phyloP scores from a whole-genome alignment of 345 rosid genomes.

The Eucalyptus caleyi region DNA sequence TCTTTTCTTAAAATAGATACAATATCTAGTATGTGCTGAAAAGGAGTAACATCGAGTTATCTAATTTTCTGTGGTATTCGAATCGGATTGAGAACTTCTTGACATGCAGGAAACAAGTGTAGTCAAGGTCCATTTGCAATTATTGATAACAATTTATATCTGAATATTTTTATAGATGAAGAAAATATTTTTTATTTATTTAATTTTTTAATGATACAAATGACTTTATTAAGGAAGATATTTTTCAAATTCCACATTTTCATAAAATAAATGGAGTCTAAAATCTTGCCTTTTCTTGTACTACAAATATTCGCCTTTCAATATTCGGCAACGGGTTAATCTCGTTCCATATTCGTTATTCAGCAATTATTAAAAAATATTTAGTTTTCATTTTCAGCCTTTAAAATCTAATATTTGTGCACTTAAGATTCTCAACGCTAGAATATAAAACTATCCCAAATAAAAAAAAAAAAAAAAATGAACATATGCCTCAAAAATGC shows the following conservation, averaged over 20 bases:
- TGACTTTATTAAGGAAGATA: fast-evolving
- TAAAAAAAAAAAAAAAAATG: too few relatives aligned
- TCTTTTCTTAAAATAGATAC: not conserved
- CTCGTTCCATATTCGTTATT: too few relatives aligned
- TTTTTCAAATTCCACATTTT: too few relatives aligned
- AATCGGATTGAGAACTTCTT: not conserved
- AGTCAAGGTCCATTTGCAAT: too few relatives aligned
- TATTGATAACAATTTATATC: too few relatives aligned
- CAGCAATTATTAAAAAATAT: not conserved
- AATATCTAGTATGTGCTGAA: not conserved
- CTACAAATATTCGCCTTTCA: not conserved
- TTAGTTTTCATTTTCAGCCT: not conserved
- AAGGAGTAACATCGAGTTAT: not conserved
- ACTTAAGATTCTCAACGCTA: not conserved
- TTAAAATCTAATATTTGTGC: not conserved
- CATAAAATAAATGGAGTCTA: too few relatives aligned
- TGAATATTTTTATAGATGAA: too few relatives aligned
- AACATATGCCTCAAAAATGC: not conserved
- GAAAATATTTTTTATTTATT: too few relatives aligned
- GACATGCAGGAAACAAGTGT: not conserved
- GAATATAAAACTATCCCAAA: too few relatives aligned
- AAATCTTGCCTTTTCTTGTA: too few relatives aligned
- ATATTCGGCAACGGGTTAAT: not conserved
- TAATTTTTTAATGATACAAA: too few relatives aligned
- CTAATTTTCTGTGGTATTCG: not conserved